Evolutionary conservation across 2,329 filamentous ascomycete species (phyloP), one percentile per base, ranked within the genome.

Genomic region (Penicillium olsonii): DNA sequence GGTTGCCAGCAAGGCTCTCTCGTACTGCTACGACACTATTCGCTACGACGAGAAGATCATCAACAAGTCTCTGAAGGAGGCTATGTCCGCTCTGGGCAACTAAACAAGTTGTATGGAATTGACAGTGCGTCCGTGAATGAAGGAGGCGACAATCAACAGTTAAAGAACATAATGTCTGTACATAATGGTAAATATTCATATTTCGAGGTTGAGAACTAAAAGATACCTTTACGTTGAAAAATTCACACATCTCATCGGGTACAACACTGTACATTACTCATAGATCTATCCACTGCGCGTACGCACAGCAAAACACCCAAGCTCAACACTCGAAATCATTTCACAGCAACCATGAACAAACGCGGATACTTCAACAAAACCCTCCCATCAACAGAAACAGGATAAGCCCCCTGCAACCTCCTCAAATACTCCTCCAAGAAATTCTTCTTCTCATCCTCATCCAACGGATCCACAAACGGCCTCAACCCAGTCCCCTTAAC

Each of bases 361-460:
- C 82, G 69, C 17, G 80, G 81, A 59, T 80, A 84, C n/a, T 64
- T 69, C 52, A 84, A 60, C 50, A 84, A 55, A 1, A 84, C 80
- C 49, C 70, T 77, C 2, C 80, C 81, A 64, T 84, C 80, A 2
- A 39, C 58, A 41, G 73, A 64, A n/a, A 45, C 42, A 0, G 68
- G 68, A 66, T 84, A 84, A 5, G 58, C 63, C 48, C 66, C 56
- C 51, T 66, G 65, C n/a, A 84, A 39, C 4, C 67, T 63, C 22
- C 53, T 61, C 59, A 78, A 52, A 62, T 84, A 85, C 34, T 69
- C 70, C 0, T 61, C 45, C 44, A 83, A 50, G 55, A 78, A 84
- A 1, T 40, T 71, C 9, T 70, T 63, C 50, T 67, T 73, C 26
- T 78, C 71, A 2, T 68, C 64, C 4, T 60, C 57, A 1, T 66